A percentile compares a stretch with the other conserved stretches of the same genome.
phyloP scores from a whole-genome alignment of 2,329 filamentous ascomycete genomes.

The Pestalotiopsis sp. region DNA sequence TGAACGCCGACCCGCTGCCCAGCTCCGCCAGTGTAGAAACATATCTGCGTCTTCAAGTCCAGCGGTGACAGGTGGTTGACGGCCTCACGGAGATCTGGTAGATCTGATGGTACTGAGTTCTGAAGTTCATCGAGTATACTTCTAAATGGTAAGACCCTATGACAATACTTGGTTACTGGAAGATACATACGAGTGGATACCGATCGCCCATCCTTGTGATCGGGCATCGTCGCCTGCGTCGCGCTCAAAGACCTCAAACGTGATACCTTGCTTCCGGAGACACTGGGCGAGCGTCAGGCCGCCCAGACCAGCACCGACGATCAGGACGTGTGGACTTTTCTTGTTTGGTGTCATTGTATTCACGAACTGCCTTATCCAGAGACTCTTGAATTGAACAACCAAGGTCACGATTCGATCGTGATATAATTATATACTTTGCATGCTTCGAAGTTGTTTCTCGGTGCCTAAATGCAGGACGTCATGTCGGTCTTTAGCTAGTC shows the following conservation, averaged over 20 bases:
- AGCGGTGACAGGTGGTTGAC: conserved; percentile 1
- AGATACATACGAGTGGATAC: conserved; percentile 9
- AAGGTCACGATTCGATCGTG: background rate
- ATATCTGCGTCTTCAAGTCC: conserved; percentile 4
- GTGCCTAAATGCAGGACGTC: background rate
- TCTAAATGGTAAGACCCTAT: background rate
- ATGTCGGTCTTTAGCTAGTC: background rate
- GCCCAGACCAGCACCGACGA: conserved; percentile 10
- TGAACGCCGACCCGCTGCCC: conserved; percentile 8
- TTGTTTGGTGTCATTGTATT: background rate
- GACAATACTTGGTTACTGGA: background rate
- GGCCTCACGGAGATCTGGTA: background rate
- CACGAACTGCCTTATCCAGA: background rate
- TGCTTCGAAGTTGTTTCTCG: background rate
- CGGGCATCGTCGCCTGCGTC: conserved; percentile 4
- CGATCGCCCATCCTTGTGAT: conserved; percentile 11
- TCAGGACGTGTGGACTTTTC: conserved; percentile 1
- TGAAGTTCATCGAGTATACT: conserved; percentile 10
- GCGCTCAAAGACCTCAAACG: conserved; percentile 11
- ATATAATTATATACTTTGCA: background rate
- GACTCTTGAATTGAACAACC: background rate
- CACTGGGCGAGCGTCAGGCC: conserved; percentile 10
- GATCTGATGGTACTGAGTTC: background rate
- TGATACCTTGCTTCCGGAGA: conserved; percentile 6
- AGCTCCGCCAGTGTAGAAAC: background rate